phyloP scores from a whole-genome alignment of 1,139 yeast species.

The Yamadazyma taylorii region DNA sequence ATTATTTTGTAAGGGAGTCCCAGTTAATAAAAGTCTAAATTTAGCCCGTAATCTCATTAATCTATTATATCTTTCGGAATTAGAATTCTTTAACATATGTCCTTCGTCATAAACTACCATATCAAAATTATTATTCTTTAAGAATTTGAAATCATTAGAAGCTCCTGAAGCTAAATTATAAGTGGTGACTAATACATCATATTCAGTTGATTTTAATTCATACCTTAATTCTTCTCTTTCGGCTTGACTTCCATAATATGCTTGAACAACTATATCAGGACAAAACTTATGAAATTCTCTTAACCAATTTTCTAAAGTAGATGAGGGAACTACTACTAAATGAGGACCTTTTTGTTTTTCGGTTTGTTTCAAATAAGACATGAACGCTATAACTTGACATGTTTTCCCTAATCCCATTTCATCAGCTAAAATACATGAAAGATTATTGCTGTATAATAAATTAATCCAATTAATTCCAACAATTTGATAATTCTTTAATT shows the following conservation, averaged over 20 bases:
- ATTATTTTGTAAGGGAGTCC: slow-evolving; percentile 96
- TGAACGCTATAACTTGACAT: slow-evolving; percentile 91
- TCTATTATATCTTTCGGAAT: slow-evolving; percentile 81
- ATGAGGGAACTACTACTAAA: slow-evolving; percentile 89
- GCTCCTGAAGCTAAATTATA: slow-evolving; percentile 89
- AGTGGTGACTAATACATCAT: slow-evolving; percentile 91
- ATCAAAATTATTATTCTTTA: slow-evolving; percentile 73
- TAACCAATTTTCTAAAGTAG: slow-evolving; percentile 96
- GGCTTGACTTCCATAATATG: slow-evolving; percentile 84
- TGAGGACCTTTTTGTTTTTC: slow-evolving; percentile 89
- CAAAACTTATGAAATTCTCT: slow-evolving; percentile 91
- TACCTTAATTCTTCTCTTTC: slow-evolving; percentile 86
- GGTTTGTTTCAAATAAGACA: slow-evolving; percentile 82
- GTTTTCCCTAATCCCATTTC: slow-evolving; percentile 99
- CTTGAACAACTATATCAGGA: slow-evolving; percentile 78
- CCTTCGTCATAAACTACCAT: slow-evolving; percentile 96
- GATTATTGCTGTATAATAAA: slow-evolving; percentile 68
- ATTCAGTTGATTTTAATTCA: slow-evolving; percentile 58
- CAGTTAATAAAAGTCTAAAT: slow-evolving; percentile 84
- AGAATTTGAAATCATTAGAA: slow-evolving; percentile 75
- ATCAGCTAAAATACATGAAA: slow-evolving; percentile 94
- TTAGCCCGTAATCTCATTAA: slow-evolving; percentile 79
- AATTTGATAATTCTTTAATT: slow-evolving; percentile 84
- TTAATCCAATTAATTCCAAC: slow-evolving; percentile 95
- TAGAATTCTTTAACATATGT: slow-evolving; percentile 89